phyloP scores from a whole-genome alignment of 2,329 filamentous ascomycete genomes.

The Sporothrix euskadiensis region DNA sequence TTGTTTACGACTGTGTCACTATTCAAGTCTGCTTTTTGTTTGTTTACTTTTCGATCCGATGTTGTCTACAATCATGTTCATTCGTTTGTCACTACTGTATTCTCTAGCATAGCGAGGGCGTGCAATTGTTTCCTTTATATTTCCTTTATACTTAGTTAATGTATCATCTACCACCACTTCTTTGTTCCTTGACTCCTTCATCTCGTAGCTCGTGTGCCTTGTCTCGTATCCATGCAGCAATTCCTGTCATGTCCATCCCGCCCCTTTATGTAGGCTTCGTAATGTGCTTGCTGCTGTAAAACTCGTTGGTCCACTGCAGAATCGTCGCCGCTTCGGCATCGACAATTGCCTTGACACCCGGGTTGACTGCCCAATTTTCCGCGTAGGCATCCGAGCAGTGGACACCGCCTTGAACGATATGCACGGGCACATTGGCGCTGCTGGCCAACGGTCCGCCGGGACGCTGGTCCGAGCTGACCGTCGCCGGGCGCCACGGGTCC shows the following conservation, averaged over 20 bases:
- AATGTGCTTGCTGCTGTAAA: conserved; percentile 39
- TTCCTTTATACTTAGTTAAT: no score
- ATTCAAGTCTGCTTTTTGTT: no score
- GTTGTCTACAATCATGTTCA: no score
- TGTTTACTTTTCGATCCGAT: no score
- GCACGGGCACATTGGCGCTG: conserved; percentile 38
- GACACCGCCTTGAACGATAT: conserved; percentile 41
- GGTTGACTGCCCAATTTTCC: conserved; percentile 53
- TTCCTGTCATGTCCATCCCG: neutral
- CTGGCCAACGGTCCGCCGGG: conserved; percentile 44
- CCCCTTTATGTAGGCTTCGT: conserved; percentile 14
- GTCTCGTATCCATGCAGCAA: neutral
- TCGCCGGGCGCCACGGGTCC: conserved; percentile 47
- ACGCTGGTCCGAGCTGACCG: conserved; percentile 42
- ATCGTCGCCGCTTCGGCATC: conserved; percentile 54
- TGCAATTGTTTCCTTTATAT: no score
- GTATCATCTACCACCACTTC: no score
- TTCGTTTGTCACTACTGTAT: no score
- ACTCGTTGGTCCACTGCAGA: conserved; percentile 56
- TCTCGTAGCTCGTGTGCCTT: neutral
- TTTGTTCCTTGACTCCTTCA: no score
- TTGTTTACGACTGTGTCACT: no score
- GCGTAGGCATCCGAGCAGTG: conserved; percentile 46
- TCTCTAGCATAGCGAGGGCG: no score
- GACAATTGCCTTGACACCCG: conserved; percentile 50